Percentiles rank a stretch among this genome's conserved stretches.
These are phyloP conservation scores for Salvia hispanica DNA, from an alignment of 257 asterid genomes.

Conservation along the genomic window DNA sequence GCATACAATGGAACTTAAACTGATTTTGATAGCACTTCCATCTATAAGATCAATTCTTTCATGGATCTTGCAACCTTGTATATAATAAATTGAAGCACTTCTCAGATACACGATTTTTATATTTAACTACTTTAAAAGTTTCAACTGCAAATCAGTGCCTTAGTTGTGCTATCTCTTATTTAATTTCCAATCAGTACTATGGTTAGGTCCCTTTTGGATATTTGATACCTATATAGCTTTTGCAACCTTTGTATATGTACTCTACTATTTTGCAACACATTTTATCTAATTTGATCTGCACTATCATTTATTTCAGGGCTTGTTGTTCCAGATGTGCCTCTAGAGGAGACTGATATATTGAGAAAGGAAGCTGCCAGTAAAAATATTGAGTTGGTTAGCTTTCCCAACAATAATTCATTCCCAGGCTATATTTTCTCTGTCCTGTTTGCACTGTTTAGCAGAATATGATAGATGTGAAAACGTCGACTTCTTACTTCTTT, in stretches of 20 bases:
- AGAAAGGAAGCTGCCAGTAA: slow-evolving; percentile 70
- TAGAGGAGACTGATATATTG: slow-evolving; percentile 83
- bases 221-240: not conserved
- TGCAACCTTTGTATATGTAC: not conserved
- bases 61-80: no score
- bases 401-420: slow-evolving; percentile 17
- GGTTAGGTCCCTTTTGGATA: not conserved
- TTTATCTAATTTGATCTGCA: slow-evolving; percentile 21
- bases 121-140: no score
- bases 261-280: not conserved
- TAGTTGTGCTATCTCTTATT: not conserved
- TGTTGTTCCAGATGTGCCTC: slow-evolving; percentile 89
- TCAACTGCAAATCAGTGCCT: not conserved
- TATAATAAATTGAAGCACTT: no score
- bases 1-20: no score
- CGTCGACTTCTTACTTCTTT: slow-evolving; percentile 12
- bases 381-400: slow-evolving; percentile 76
- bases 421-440: slow-evolving; percentile 17
- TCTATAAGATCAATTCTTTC: no score
- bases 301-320: slow-evolving; percentile 55
- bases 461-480: not conserved
- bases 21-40: no score
- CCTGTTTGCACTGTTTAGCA: slow-evolving; percentile 11
- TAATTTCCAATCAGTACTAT: not conserved
- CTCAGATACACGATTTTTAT: no score